These are phyloP conservation scores for Pyricularia pennisetigena DNA, from an alignment of 2,329 filamentous ascomycete species.

Conservation along the genomic window DNA sequence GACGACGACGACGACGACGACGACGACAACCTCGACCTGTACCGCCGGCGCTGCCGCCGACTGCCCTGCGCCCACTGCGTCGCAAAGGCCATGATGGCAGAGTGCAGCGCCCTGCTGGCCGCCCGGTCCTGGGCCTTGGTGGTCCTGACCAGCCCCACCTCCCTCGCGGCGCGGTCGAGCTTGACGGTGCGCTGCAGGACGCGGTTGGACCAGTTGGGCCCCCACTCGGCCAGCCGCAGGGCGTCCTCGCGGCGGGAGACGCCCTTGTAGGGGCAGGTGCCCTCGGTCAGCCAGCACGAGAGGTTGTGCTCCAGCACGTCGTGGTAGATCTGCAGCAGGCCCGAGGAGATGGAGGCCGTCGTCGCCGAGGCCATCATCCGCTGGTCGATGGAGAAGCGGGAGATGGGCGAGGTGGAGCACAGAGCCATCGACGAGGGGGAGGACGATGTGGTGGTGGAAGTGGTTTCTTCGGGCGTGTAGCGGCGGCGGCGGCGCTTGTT, in stretches of 20 bases:
- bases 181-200: conserved; percentile 38
- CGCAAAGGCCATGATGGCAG: conserved; percentile 41
- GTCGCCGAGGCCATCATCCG: conserved; percentile 19
- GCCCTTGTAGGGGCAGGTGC: conserved; percentile 37
- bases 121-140: conserved; percentile 30
- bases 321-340: conserved; percentile 39
- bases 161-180: conserved; percentile 32
- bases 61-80: conserved; percentile 37
- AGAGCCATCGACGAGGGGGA: not conserved
- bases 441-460: not conserved
- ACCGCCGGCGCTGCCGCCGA: conserved; percentile 14
- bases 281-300: conserved; percentile 43
- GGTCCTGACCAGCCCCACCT: conserved; percentile 28
- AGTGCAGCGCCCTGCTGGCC: conserved; percentile 33
- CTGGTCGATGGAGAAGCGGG: conserved; percentile 10
- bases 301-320: conserved; percentile 43
- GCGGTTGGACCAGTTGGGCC: conserved; percentile 33
- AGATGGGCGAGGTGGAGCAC: not conserved
- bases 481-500: not conserved
- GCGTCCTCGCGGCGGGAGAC: conserved; percentile 11
- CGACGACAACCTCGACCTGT: conserved; percentile 6
- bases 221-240: conserved; percentile 20
- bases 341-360: conserved; percentile 27
- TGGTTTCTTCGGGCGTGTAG: not conserved
- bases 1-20: not conserved